A percentile compares a stretch with the other conserved stretches of the same genome.
phyloP scores from a whole-genome alignment of 257 asterid genomes.

The Striga asiatica region DNA sequence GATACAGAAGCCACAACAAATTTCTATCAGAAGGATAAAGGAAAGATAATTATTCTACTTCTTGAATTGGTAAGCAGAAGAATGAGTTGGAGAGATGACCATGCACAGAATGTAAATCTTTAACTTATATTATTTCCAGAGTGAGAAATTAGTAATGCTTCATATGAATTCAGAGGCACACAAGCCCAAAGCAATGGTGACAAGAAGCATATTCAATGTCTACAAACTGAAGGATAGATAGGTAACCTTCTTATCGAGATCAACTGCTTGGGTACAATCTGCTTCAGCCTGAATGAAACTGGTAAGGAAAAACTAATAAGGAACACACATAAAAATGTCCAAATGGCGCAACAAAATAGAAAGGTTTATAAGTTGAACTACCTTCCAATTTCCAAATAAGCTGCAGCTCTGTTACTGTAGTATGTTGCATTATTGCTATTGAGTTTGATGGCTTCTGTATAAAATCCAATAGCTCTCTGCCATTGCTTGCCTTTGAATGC shows the following conservation, averaged over 20 bases:
- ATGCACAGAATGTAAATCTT: too few relatives aligned
- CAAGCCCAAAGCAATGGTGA: too few relatives aligned
- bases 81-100: too few relatives aligned
- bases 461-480: slow-evolving; percentile 80
- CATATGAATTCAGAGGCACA: too few relatives aligned
- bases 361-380: slow-evolving; percentile 14
- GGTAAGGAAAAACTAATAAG: background rate
- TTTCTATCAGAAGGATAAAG: too few relatives aligned
- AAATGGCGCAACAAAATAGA: background rate
- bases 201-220: too few relatives aligned
- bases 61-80: too few relatives aligned
- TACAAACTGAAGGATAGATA: background rate
- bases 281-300: slow-evolving; percentile 60
- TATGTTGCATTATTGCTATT: slow-evolving; percentile 72
- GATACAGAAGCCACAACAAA: too few relatives aligned
- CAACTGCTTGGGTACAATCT: slow-evolving; percentile 82
- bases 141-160: too few relatives aligned
- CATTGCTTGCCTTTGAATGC: slow-evolving; percentile 86
- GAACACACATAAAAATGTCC: background rate
- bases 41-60: too few relatives aligned
- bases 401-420: slow-evolving; percentile 90
- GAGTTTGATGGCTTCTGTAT: slow-evolving; percentile 87
- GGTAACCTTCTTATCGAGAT: slow-evolving; percentile 81
- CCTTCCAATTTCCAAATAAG: slow-evolving; percentile 77
- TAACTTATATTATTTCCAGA: too few relatives aligned